Evolutionary conservation across 1,139 yeast genomes (phyloP).

Genomic region (Geotrichum europaeum): DNA sequence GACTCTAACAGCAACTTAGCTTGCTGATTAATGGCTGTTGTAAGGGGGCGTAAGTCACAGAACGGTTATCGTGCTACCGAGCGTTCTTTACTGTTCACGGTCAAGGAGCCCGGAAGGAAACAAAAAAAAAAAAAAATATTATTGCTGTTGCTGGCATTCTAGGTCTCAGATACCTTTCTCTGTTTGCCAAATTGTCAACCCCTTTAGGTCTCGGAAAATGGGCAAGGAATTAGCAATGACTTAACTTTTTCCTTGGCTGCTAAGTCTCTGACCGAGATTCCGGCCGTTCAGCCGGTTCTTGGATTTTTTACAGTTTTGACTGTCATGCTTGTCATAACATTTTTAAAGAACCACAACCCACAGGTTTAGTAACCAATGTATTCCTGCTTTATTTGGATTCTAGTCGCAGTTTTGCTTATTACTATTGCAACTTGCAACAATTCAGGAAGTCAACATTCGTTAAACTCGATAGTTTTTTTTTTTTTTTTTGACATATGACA

Average conservation of each 20-base stretch:
- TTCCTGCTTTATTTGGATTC: too few relatives aligned
- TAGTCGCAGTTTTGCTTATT: background rate
- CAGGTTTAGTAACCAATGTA: background rate
- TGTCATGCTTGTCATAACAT: background rate
- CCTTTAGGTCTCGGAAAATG: background rate
- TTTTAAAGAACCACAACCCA: background rate
- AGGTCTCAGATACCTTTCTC: background rate
- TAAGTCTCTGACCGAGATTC: background rate
- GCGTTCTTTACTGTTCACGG: background rate
- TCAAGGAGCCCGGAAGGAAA: background rate
- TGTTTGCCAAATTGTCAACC: background rate
- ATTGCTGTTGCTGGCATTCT: background rate
- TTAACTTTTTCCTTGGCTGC: background rate
- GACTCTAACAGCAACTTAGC: background rate
- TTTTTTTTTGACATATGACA: background rate
- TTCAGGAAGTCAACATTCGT: background rate
- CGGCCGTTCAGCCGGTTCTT: background rate
- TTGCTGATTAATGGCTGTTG: background rate
- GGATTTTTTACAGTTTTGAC: background rate
- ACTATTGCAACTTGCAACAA: background rate
- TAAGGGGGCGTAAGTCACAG: background rate
- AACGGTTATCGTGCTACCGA: background rate
- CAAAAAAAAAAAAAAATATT: background rate
- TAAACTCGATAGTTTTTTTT: background rate
- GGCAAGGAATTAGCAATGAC: constrained; percentile 13